These are phyloP conservation scores for Hericium coralloides DNA, from an alignment of 768 basidiomycete species.

Conservation along the genomic window DNA sequence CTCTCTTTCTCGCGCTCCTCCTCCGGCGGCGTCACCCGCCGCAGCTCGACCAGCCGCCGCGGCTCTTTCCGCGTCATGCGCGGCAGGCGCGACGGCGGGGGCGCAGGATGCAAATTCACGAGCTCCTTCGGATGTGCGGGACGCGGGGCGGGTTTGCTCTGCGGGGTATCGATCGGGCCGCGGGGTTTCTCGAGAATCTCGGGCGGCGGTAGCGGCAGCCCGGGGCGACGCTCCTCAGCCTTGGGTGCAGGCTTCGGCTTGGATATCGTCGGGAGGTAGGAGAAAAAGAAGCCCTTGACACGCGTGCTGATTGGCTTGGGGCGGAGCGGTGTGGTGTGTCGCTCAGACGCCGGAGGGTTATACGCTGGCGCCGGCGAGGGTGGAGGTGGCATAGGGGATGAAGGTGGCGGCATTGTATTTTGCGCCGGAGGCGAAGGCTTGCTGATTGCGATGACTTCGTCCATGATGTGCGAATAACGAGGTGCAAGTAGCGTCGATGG, in stretches of 20 bases:
- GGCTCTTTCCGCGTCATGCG: conserved; percentile 32
- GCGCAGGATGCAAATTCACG: conserved; percentile 51
- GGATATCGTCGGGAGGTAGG: conserved; percentile 47
- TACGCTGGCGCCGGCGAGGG: not conserved
- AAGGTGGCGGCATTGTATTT: not conserved
- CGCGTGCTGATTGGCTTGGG: conserved; percentile 22
- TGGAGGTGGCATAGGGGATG: not conserved
- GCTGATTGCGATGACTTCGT: conserved; percentile 39
- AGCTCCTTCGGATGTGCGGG: conserved; percentile 52
- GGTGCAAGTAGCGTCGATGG: conserved; percentile 41
- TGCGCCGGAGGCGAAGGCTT: conserved; percentile 2
- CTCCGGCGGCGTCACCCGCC: conserved; percentile 35
- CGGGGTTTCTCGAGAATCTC: conserved; percentile 41
- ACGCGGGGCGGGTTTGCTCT: conserved; percentile 37
- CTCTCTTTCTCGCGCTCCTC: conserved; percentile 13
- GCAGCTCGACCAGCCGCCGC: conserved; percentile 55
- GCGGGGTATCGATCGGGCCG: conserved; percentile 52
- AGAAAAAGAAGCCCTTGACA: conserved; percentile 49
- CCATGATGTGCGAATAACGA: conserved; percentile 47
- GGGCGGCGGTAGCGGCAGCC: conserved; percentile 48
- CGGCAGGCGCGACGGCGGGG: conserved; percentile 37
- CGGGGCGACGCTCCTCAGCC: conserved; percentile 22
- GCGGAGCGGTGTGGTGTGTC: not conserved
- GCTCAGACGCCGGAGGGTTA: not conserved
- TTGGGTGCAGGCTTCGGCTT: conserved; percentile 24